Conservation (phyloP, 192 early-diverging fungal species). For the Mortierella hygrophila region DNA sequence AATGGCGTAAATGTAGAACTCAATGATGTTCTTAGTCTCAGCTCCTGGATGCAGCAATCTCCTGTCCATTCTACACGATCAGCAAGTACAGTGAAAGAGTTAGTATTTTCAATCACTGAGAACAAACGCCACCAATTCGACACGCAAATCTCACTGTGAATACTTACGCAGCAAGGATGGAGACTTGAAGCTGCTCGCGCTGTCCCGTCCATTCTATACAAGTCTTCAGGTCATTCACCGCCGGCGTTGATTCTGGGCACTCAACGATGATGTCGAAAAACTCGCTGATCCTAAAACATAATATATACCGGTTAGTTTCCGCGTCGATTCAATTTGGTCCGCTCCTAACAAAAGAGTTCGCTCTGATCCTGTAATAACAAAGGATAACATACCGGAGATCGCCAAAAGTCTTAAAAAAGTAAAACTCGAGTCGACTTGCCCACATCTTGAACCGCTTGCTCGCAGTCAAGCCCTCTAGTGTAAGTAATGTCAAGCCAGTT, state of each 20-base stretch:
- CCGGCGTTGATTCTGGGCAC: constrained; percentile 72
- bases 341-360: background rate
- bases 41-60: constrained; percentile 82
- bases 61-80: constrained; percentile 53
- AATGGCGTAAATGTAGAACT: constrained; percentile 78
- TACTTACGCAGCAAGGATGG: constrained; percentile 43
- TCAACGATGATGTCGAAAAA: constrained; percentile 83
- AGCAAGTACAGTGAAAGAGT: background rate
- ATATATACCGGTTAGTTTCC: background rate
- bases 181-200: constrained; percentile 41
- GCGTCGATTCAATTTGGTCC: too few relatives aligned
- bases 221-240: constrained; percentile 72
- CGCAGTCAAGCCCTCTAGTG: constrained; percentile 18
- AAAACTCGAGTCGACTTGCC: constrained; percentile 49
- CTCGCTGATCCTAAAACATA: constrained; percentile 61
- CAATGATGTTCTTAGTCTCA: constrained; percentile 75
- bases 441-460: constrained; percentile 39
- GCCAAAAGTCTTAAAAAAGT: constrained; percentile 53
- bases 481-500: background rate
- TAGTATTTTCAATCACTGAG: background rate
- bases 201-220: constrained; percentile 56
- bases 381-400: constrained; percentile 28
- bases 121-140: background rate
- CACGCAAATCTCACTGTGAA: background rate
- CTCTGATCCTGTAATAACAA: background rate